Base-by-base conservation (phyloP, 768 basidiomycete species). In the Zangia roseola region DNA sequence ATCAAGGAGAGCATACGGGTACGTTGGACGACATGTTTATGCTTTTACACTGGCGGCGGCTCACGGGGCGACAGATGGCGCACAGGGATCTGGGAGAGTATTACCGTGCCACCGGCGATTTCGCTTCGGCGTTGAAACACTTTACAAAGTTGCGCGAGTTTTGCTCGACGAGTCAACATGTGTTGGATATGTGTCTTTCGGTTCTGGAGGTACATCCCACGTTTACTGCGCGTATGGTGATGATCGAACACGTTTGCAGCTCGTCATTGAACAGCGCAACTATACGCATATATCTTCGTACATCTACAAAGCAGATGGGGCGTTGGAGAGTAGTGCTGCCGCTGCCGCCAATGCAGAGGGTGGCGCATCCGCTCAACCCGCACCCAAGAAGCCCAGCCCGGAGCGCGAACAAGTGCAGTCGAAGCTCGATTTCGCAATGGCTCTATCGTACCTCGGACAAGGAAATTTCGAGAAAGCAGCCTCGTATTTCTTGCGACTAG, bases 1-100 rank as follows among this genome's bases (percentile, higher is more conserved):
- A 97, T 98, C 76, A 98, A 97, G 70, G 95, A 98, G 78, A 94
- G 91, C 76, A 94, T 97, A 58, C 76, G 95, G 60, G 93, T 95
- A 64, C 63, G 78, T 25, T 30, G n/a, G n/a, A n/a, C n/a, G n/a
- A n/a, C n/a, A n/a, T 6, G 0, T 28, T 19, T 37, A 33, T n/a
- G 10, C 8, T 3, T 21, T 21, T 17, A 26, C 31, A 1, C 13
- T 10, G 41, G 23, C 6, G 4, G 36, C n/a, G 10, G 36, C 17
- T 45, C 24, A 31, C 10, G 39, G 8, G 2, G 39, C 37, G 25
- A 30, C 64, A 94, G 91, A 91, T 95, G 91, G 89, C 82, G 0
- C 84, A 94, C 68, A 79, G 94, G 47, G 94, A 97, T 59, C 75
- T 97, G 31, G 94, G 88, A 9, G 79, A 87, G 53, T 86, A 87